Base-by-base conservation (phyloP, 768 basidiomycete genomes). In the Xerocomellus dryophilus region DNA sequence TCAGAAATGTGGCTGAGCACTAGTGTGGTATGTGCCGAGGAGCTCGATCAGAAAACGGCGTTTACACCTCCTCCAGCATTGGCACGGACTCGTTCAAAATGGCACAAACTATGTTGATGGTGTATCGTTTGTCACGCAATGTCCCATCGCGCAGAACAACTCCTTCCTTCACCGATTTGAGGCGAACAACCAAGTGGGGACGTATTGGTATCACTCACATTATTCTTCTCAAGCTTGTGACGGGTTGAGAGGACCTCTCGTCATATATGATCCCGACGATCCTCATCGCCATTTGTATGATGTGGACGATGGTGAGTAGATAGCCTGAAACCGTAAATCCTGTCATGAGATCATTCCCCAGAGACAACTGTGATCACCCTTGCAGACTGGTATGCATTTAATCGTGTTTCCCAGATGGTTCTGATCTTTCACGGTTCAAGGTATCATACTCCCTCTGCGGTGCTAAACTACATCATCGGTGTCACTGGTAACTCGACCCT, bases 81-180 rank as follows among this genome's bases (percentile, higher is more conserved):
- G 80, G 81, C 81, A 82, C 56, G 80, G 81, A 11, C 54, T 83
- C 35, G 71, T 73, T 56, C 81, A 82, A 57, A 64, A 72, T 3
- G 62, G 66, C 2, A 73, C 76, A 23, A 77, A 73, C 55, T 75
- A 69, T 61, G 75, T 65, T 0, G 81, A 83, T 52, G 81, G 81
- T 3, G 61, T 69, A 9, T 69, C 72, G 6, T 72, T 68, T 44
- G 66, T 77, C 36, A 66, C 73, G 12, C 68, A 71, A 40, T 72
- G 71, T 38, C 71, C 71, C 3, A 66, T 68, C 42, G 17, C 47
- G n/a, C 60, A 60, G 23, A 64, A 66, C 34, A 12, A 40, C 36
- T 61, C 62, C 18, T 69, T 65, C 54, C 59, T 60, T 12, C 53
- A 71, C 47, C 45, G 12, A 14, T 66, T 71, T 7, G 10, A 51